phyloP scores from a whole-genome alignment of 2,329 filamentous ascomycete genomes.

The Neoscytalidium dimidiatum region DNA sequence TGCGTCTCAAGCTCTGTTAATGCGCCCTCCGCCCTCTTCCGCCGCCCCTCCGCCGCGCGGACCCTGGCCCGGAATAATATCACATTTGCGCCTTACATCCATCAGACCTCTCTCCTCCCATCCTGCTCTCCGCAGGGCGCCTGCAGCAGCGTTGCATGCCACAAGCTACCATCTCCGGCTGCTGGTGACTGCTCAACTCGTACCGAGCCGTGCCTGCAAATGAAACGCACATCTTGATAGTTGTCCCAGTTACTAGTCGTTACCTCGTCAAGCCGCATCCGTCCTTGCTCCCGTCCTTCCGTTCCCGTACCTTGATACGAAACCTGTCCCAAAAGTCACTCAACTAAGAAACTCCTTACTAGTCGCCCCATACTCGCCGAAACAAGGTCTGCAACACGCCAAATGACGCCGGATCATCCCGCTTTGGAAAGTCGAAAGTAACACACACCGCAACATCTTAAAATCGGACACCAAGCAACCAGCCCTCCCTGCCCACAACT shows the following conservation, averaged over 20 bases:
- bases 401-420: neutral
- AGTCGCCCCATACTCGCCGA: neutral
- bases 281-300: slow-evolving; percentile 17
- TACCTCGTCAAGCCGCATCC: slow-evolving; percentile 3
- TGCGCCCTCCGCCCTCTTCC: neutral
- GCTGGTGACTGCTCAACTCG: slow-evolving; percentile 4
- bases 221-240: slow-evolving; percentile 1
- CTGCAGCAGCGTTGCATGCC: neutral
- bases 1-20: neutral
- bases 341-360: neutral
- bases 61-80: neutral
- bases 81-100: neutral
- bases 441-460: neutral
- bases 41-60: neutral
- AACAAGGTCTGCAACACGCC: neutral
- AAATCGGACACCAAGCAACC: neutral
- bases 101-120: neutral
- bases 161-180: neutral
- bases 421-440: neutral
- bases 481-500: neutral
- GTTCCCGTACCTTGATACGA: slow-evolving; percentile 5
- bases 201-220: neutral
- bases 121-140: neutral
- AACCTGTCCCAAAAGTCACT: neutral
- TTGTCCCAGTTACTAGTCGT: neutral